These are phyloP conservation scores for Solanum ahanhuiri DNA, from an alignment of 257 asterid species.

Conservation along the genomic window DNA sequence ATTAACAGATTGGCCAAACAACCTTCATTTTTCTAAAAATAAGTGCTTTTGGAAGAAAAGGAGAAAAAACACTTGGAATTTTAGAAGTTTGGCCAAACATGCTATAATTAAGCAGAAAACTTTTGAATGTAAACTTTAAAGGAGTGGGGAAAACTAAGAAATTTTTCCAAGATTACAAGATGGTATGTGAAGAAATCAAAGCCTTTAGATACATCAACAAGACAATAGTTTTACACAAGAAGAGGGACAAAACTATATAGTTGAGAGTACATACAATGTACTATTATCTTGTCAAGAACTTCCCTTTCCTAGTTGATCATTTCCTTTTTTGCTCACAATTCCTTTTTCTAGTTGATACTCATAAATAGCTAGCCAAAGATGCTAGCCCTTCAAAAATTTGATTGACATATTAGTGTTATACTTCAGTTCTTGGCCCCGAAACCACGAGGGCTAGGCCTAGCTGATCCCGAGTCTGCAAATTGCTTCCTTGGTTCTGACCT, in stretches of 20 bases:
- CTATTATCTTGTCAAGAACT: neutral
- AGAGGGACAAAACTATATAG: neutral
- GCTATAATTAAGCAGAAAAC: neutral
- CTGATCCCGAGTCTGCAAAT: conserved; percentile 53
- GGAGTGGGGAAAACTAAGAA: neutral
- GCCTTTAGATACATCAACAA: neutral
- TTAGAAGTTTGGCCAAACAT: neutral
- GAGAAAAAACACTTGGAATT: neutral
- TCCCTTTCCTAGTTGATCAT: neutral
- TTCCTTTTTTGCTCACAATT: neutral
- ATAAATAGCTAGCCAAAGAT: neutral
- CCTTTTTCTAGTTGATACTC: neutral
- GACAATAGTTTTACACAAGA: neutral
- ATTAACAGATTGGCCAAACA: neutral
- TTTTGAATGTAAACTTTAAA: neutral
- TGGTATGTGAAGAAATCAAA: neutral
- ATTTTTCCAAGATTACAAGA: neutral
- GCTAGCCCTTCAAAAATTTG: neutral
- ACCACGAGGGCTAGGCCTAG: conserved; percentile 70
- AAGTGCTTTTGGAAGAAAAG: neutral
- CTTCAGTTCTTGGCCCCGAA: conserved; percentile 58
- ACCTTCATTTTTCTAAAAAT: neutral
- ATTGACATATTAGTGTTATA: neutral
- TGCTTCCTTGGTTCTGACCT: conserved; percentile 60
- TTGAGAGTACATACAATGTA: neutral